Evolutionary conservation across 768 basidiomycete species (phyloP).

Genomic region (Tulasnella sp.): DNA sequence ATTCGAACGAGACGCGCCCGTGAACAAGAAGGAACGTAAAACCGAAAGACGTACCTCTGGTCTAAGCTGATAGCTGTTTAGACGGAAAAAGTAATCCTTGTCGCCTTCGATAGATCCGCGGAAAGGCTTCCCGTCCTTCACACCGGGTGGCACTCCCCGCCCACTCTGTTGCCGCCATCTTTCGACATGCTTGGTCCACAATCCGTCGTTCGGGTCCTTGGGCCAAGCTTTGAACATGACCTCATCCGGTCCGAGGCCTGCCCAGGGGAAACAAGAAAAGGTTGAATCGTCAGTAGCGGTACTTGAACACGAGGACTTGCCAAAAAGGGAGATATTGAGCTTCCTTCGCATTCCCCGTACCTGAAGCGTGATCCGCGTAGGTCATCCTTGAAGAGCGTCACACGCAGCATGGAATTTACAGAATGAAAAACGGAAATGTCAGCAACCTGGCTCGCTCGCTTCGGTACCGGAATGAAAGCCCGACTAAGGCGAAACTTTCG

Average conservation of each 20-base stretch:
- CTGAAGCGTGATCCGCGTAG: slow-evolving; percentile 10
- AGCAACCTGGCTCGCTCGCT: neutral
- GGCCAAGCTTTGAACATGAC: slow-evolving; percentile 28
- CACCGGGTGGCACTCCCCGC: slow-evolving; percentile 1
- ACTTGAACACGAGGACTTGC: neutral
- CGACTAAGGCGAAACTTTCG: neutral
- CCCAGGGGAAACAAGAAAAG: slow-evolving; percentile 13
- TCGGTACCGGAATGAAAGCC: neutral
- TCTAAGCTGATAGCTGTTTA: slow-evolving; percentile 43
- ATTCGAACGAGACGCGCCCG: no score
- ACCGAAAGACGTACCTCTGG: slow-evolving; percentile 43
- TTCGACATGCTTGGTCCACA: slow-evolving; percentile 25
- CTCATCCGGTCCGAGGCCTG: slow-evolving; percentile 56
- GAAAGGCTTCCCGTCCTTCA: slow-evolving; percentile 2
- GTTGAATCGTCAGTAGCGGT: neutral
- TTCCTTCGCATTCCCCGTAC: no score
- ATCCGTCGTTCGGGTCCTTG: neutral
- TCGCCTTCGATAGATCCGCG: neutral
- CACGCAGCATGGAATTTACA: neutral
- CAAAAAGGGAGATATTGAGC: neutral
- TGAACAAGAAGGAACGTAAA: no score
- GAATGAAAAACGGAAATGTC: neutral
- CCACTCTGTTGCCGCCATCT: slow-evolving; percentile 31
- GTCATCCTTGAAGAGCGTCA: slow-evolving; percentile 4
- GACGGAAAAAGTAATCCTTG: slow-evolving; percentile 43